phyloP scores from a whole-genome alignment of 2,329 filamentous ascomycete genomes.

The Aspergillus bombycis region DNA sequence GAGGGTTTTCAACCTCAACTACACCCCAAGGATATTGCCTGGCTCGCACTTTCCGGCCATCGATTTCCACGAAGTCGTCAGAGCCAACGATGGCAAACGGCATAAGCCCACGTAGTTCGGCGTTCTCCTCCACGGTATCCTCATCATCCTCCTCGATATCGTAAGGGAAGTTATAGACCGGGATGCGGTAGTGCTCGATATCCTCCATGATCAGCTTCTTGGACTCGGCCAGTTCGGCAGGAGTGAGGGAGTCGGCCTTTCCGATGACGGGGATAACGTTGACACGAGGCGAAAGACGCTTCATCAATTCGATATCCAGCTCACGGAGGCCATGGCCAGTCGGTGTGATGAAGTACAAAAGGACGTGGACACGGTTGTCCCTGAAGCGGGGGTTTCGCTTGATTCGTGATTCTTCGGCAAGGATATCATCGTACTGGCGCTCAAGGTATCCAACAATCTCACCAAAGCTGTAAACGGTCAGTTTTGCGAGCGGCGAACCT shows the following conservation, averaged over 20 bases:
- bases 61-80: slow-evolving; percentile 92
- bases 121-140: slow-evolving; percentile 98
- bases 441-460: slow-evolving; percentile 99
- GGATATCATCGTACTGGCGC: slow-evolving; percentile 98
- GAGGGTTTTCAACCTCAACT: slow-evolving; percentile 98
- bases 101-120: slow-evolving; percentile 95
- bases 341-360: slow-evolving; percentile 99
- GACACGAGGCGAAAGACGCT: slow-evolving; percentile 94
- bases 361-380: slow-evolving; percentile 96
- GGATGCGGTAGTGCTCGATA: slow-evolving; percentile 99
- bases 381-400: slow-evolving; percentile 99
- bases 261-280: slow-evolving; percentile 99
- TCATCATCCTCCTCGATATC: slow-evolving; percentile 99
- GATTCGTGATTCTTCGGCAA: slow-evolving; percentile 98
- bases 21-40: slow-evolving; percentile 99
- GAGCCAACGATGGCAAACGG: slow-evolving; percentile 98
- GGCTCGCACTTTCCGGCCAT: slow-evolving; percentile 87
- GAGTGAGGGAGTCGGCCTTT: slow-evolving; percentile 96
- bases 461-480: slow-evolving; percentile 69
- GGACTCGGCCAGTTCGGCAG: slow-evolving; percentile 93
- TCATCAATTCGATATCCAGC: slow-evolving; percentile 99
- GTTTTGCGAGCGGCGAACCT: slow-evolving; percentile 12
- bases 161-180: slow-evolving; percentile 99
- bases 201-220: slow-evolving; percentile 99
- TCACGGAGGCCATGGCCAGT: slow-evolving; percentile 97